These are phyloP conservation scores for Celoporthe dispersa DNA, from an alignment of 2,329 filamentous ascomycete genomes.

Conservation along the genomic window DNA sequence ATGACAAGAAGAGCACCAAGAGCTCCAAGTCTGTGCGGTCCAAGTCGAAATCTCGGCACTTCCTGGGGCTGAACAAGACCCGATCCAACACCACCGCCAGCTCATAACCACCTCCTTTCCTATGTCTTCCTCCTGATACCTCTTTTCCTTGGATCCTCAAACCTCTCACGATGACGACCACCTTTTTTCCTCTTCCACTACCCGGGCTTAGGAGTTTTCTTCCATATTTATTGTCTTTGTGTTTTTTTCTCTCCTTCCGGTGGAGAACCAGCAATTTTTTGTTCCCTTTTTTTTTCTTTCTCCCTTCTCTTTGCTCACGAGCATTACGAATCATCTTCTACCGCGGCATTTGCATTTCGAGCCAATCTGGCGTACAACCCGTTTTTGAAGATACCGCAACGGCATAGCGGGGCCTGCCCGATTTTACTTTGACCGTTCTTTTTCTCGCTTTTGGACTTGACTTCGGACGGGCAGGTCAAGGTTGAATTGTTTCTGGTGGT, in stretches of 20 bases:
- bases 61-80: constrained; percentile 61
- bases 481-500: not conserved
- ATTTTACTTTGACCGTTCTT: constrained; percentile 16
- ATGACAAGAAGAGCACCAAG: constrained; percentile 59
- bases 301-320: constrained; percentile 19
- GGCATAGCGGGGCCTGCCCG: constrained; percentile 29
- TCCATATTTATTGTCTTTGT: not conserved
- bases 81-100: constrained; percentile 31
- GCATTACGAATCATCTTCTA: constrained; percentile 29
- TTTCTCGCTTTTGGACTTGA: not conserved
- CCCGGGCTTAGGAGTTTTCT: constrained; percentile 24
- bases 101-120: constrained; percentile 15
- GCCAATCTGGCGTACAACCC: constrained; percentile 15
- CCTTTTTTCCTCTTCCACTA: constrained; percentile 10
- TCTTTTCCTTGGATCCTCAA: constrained; percentile 7
- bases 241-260: constrained; percentile 6
- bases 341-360: constrained; percentile 28
- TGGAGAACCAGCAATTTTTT: constrained; percentile 19
- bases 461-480: constrained; percentile 9
- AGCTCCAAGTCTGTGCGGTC: constrained; percentile 53
- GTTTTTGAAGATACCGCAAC: constrained; percentile 29
- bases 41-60: constrained; percentile 75
- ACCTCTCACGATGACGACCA: constrained; percentile 28
- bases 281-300: not conserved
- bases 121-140: constrained; percentile 6